Evolutionary conservation across 2,329 filamentous ascomycete genomes (phyloP).

Genomic region (Didymellaceae sp.): DNA sequence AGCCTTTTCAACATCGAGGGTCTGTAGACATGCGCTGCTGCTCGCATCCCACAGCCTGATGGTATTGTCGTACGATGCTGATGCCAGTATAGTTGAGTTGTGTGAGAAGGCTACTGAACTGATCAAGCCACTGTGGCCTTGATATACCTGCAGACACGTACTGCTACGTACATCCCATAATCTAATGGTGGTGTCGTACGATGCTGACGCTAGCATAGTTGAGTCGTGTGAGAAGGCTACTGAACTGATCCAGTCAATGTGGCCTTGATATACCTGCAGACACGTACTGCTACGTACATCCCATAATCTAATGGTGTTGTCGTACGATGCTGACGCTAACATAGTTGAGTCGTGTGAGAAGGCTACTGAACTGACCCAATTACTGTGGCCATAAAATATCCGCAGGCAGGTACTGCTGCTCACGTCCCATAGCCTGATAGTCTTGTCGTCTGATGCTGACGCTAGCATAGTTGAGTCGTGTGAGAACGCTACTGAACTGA

Average conservation of each 20-base stretch:
- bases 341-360: conserved; percentile 20
- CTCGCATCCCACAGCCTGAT: too few relatives aligned
- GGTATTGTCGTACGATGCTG: too few relatives aligned
- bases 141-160: background rate
- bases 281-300: too few relatives aligned
- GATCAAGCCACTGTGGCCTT: conserved; percentile 21
- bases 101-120: conserved; percentile 31
- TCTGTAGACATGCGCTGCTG: too few relatives aligned
- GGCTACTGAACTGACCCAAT: conserved; percentile 12
- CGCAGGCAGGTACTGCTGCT: too few relatives aligned
- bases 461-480: conserved; percentile 24
- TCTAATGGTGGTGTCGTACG: conserved; percentile 2
- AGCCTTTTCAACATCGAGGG: background rate
- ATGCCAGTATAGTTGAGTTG: conserved; percentile 23
- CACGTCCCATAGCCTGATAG: too few relatives aligned
- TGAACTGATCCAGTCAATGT: conserved; percentile 15
- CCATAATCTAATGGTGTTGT: too few relatives aligned
- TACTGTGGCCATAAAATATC: background rate
- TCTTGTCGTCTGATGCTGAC: conserved; percentile 22
- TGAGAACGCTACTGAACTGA: conserved; percentile 32
- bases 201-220: conserved; percentile 26
- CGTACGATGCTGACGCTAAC: too few relatives aligned
- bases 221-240: conserved; percentile 35
- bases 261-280: conserved; percentile 7
- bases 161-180: too few relatives aligned